Conservation (phyloP, 306 rosid genomes). For the Nissolia schottii region DNA sequence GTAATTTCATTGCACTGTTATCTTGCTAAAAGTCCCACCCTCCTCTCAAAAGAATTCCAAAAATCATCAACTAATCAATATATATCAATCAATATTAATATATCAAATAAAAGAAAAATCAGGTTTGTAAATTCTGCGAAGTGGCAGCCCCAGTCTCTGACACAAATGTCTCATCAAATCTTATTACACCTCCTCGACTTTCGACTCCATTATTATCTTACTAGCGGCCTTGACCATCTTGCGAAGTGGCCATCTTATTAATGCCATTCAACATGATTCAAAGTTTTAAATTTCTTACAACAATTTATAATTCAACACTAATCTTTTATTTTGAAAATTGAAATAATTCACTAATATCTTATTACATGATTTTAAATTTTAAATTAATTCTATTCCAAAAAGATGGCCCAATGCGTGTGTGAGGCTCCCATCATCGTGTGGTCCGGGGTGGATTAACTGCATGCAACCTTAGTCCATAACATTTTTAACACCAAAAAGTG, state of each 20-base stretch:
- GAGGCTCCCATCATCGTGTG: not conserved
- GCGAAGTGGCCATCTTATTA: too few species aligned
- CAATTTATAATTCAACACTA: not conserved
- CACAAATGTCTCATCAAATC: not conserved
- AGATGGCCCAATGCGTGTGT: not conserved
- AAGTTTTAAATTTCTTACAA: not conserved
- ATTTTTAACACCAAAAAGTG: not conserved
- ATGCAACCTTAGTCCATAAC: not conserved
- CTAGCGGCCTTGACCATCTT: too few species aligned
- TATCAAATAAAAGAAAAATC: not conserved
- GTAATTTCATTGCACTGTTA: not conserved
- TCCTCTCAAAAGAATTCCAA: not conserved
- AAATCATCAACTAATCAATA: not conserved
- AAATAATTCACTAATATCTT: not conserved
- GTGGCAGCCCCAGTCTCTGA: not conserved
- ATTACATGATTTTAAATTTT: not conserved
- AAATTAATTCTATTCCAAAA: not conserved
- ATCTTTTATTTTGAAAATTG: not conserved
- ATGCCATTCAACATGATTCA: not conserved
- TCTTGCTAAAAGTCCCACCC: not conserved
- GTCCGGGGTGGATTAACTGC: not conserved
- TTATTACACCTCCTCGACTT: too few species aligned
- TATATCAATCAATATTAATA: not conserved
- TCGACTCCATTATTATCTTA: too few species aligned
- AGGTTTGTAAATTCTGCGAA: not conserved